phyloP scores from a whole-genome alignment of 345 rosid species.

The Euphorbia lathyris region DNA sequence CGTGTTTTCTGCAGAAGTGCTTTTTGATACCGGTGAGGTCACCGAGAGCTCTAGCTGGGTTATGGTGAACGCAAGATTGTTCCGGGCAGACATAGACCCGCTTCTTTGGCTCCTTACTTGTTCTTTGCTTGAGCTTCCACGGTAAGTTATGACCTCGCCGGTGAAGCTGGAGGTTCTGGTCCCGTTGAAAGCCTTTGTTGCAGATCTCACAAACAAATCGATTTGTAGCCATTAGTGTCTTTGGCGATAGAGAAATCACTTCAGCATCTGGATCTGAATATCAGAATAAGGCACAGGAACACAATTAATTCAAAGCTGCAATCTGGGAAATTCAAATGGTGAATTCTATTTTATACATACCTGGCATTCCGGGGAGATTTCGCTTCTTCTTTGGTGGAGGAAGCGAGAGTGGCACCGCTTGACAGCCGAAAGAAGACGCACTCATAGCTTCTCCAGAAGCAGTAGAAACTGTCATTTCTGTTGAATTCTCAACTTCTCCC shows the following conservation, averaged over 20 bases:
- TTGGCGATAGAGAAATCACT: slow-evolving; percentile 69
- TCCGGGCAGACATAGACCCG: slow-evolving; percentile 80
- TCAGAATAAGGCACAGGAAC: background rate
- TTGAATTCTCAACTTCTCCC: slow-evolving; percentile 41
- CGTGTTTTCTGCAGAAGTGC: slow-evolving; percentile 73
- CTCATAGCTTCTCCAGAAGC: slow-evolving; percentile 40
- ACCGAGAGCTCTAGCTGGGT: slow-evolving; percentile 67
- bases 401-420: slow-evolving; percentile 18
- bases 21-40: slow-evolving; percentile 86
- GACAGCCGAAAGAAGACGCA: slow-evolving; percentile 27
- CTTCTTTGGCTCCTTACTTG: slow-evolving; percentile 48
- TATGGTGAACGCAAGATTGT: slow-evolving; percentile 62
- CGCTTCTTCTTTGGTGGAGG: slow-evolving; percentile 56
- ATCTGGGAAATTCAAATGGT: background rate
- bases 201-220: slow-evolving; percentile 83
- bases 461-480: slow-evolving; percentile 40
- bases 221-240: slow-evolving; percentile 54
- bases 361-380: slow-evolving; percentile 86
- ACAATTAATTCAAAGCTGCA: background rate
- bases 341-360: slow-evolving; percentile 30
- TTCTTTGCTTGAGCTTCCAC: slow-evolving; percentile 67
- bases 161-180: slow-evolving; percentile 78
- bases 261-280: slow-evolving; percentile 70
- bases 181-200: slow-evolving; percentile 73
- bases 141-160: slow-evolving; percentile 80